These are phyloP conservation scores for Podaxis sp. DNA, from an alignment of 768 basidiomycete species.

Conservation along the genomic window DNA sequence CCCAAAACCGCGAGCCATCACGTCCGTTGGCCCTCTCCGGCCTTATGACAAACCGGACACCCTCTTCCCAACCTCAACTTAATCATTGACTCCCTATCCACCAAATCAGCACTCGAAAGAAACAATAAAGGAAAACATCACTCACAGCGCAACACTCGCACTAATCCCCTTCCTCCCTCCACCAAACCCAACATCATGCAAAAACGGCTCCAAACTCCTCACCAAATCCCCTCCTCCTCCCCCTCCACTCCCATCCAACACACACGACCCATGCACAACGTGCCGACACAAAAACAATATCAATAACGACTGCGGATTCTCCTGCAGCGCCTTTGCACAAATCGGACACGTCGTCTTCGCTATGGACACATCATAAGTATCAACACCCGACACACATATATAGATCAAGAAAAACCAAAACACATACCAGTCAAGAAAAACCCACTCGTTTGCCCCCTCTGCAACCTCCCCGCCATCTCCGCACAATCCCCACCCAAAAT, in stretches of 20 bases:
- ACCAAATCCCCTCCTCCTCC: constrained; percentile 45
- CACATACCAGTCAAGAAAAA: constrained; percentile 75
- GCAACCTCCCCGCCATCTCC: constrained; percentile 65
- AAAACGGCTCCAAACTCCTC: constrained; percentile 15
- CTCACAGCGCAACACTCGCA: constrained; percentile 81
- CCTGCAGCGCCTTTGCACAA: constrained; percentile 60
- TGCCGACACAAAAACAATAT: constrained; percentile 88
- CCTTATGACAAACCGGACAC: constrained; percentile 20
- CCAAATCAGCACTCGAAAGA: background rate
- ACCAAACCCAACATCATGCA: constrained; percentile 26
- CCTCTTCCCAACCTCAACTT: constrained; percentile 16
- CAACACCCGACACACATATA: background rate
- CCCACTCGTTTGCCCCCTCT: constrained; percentile 76
- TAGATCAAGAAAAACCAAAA: background rate
- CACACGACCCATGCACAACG: constrained; percentile 79
- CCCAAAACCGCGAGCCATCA: background rate
- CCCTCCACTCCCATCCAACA: constrained; percentile 59
- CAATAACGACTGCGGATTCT: constrained; percentile 57
- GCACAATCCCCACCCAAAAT: constrained; percentile 85
- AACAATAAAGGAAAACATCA: constrained; percentile 19
- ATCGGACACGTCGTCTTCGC: constrained; percentile 67
- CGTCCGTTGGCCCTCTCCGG: constrained; percentile 11
- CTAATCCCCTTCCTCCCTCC: constrained; percentile 49
- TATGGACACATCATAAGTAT: constrained; percentile 25
- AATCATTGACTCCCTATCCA: constrained; percentile 20